phyloP scores from a whole-genome alignment of 345 rosid species.

The Hibiscus mutabilis region DNA sequence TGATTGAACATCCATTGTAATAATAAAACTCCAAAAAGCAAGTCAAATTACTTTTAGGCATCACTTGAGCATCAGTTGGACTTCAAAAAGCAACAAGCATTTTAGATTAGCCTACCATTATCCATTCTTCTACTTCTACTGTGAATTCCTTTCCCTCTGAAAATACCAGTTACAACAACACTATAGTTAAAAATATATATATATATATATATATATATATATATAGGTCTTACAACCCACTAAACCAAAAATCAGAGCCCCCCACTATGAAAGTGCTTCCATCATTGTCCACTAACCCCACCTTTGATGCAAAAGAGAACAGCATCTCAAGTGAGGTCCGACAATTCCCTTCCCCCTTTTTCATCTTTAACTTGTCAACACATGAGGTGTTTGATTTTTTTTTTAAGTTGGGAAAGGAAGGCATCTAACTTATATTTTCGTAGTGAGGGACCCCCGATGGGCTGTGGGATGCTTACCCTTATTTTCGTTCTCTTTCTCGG shows the following conservation, averaged over 20 bases:
- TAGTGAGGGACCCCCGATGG: conserved; percentile 12
- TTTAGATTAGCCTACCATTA: conserved; percentile 19
- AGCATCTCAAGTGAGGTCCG: conserved; percentile 52
- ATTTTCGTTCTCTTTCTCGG: not conserved
- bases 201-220: conserved; percentile 14
- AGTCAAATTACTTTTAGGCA: conserved; percentile 27
- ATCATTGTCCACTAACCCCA: conserved; percentile 63
- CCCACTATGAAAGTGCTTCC: conserved; percentile 54
- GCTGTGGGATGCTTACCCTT: conserved; percentile 31
- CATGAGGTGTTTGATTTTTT: too few relatives aligned
- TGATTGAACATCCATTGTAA: conserved; percentile 12
- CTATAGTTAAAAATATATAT: conserved; percentile 1
- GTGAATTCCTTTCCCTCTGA: conserved; percentile 13
- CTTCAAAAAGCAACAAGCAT: conserved; percentile 6
- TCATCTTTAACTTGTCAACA: conserved; percentile 27
- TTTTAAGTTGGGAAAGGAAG: not conserved
- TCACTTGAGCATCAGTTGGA: conserved; percentile 13
- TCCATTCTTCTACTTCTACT: conserved; percentile 12
- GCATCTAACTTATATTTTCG: too few relatives aligned
- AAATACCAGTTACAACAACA: conserved; percentile 10
- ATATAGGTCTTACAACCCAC: conserved; percentile 65
- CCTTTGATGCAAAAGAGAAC: conserved; percentile 29
- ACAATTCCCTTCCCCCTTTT: conserved; percentile 34
- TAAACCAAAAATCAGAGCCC: conserved; percentile 27
- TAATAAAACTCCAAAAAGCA: conserved; percentile 16